Evolutionary conservation across 2,329 filamentous ascomycete genomes (phyloP).

Genomic region (Cladosporium sp.): DNA sequence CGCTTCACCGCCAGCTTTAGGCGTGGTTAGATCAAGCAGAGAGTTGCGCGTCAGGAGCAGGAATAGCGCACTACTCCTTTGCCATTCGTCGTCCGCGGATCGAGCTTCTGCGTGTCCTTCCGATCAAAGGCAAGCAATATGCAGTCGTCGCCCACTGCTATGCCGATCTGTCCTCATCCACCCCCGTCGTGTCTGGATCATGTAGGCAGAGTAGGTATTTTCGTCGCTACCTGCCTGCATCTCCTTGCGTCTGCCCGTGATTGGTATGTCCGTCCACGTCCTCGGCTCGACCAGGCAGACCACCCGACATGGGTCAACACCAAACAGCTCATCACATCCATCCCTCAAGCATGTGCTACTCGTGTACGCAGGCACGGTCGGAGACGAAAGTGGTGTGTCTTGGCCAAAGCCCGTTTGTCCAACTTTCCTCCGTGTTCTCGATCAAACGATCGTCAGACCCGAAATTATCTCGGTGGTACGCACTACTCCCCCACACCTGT

Average conservation of each 20-base stretch:
- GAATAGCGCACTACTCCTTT: neutral
- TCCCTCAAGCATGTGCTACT: neutral
- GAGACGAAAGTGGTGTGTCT: neutral
- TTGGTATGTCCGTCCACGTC: neutral
- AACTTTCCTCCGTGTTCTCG: slow-evolving; percentile 4
- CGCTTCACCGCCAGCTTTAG: slow-evolving; percentile 8
- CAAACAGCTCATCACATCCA: neutral
- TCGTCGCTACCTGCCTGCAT: slow-evolving; percentile 1
- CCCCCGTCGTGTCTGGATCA: neutral
- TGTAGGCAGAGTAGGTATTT: neutral
- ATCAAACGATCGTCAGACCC: slow-evolving; percentile 11
- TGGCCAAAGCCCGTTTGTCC: neutral
- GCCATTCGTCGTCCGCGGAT: neutral
- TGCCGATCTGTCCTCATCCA: slow-evolving; percentile 6
- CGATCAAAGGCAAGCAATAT: slow-evolving; percentile 1
- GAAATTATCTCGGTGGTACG: slow-evolving; percentile 7
- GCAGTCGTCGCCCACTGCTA: slow-evolving; percentile 7
- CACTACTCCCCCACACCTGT: neutral
- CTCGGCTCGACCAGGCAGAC: neutral
- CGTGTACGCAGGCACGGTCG: neutral
- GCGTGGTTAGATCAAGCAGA: neutral
- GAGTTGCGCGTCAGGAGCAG: slow-evolving; percentile 3
- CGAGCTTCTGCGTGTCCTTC: neutral
- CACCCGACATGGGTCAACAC: neutral
- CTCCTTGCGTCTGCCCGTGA: neutral